Base-by-base conservation (phyloP, 139 green algal species). In the Tetraselmis striata region DNA sequence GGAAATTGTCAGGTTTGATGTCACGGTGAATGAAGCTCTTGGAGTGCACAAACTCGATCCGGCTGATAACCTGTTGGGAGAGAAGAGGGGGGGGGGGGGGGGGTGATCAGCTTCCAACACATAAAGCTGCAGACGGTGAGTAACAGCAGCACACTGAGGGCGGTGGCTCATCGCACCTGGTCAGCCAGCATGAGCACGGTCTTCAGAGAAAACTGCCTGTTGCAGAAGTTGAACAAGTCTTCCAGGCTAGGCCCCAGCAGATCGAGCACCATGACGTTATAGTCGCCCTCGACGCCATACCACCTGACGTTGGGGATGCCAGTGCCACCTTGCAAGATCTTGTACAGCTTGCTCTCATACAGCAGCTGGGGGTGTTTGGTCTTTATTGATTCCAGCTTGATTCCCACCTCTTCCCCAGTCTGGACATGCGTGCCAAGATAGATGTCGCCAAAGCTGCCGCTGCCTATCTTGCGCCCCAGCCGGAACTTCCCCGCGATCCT, bases 191-290 rank as follows among this genome's bases (percentile, higher is more conserved):
- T 99, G 59, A 99, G 92, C 75, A 98, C 95, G 31, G 96, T 99
- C 89, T 99, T 99, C 24, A 99, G 85, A 31, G 81, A 93, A 85
- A 99, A 98, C 88, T 98, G 98, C 18, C 96, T 88, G 82, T 98
- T 97, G 91, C 96, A 59, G 84, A 99, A 99, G 84, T 99, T 99
- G 91, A 99, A 99, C 23, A 99, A 88, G 87, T 99, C 97, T 84
- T 99, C 97, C 79, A 99, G 85, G 78, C 86, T 94, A 29, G 97
- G 97, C 1, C 97, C 97, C 28, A 99, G 90, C 77, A 99, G 90
- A 85, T 99, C 97, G 27, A 99, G 93, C 28, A 99, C 97, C 97
- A 99, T 99, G 27, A 99, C 95, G 85, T 99, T 99, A 93, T 98
- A 99, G 87, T 99, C 97, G 0, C 97, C 97, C 90, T 99, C 97